These are phyloP conservation scores for Exophiala sideris DNA, from an alignment of 2,329 filamentous ascomycete species.

Conservation along the genomic window DNA sequence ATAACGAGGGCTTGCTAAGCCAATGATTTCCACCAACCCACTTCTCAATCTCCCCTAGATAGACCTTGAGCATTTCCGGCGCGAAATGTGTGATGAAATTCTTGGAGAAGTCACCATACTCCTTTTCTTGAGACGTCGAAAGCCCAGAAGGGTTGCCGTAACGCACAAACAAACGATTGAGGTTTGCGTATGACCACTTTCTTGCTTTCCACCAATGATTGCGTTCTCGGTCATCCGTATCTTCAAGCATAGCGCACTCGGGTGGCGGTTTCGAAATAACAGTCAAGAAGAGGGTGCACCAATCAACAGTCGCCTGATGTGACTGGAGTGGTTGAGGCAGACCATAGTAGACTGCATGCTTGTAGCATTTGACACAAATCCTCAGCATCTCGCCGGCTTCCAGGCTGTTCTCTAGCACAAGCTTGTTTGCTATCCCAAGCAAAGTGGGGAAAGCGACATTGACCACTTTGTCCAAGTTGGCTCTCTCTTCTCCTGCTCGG, in stretches of 20 bases:
- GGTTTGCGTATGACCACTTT: slow-evolving; percentile 98
- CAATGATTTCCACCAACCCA: slow-evolving; percentile 94
- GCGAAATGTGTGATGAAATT: slow-evolving; percentile 88
- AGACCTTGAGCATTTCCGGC: slow-evolving; percentile 92
- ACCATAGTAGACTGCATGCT: slow-evolving; percentile 96
- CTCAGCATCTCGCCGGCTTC: slow-evolving; percentile 97
- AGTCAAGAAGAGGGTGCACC: slow-evolving; percentile 92
- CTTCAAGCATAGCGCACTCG: slow-evolving; percentile 72
- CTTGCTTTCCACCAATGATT: slow-evolving; percentile 99
- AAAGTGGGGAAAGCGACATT: slow-evolving; percentile 86
- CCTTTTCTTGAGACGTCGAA: slow-evolving; percentile 69
- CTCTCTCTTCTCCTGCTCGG: slow-evolving; percentile 76
- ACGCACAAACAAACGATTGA: slow-evolving; percentile 91
- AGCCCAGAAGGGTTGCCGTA: slow-evolving; percentile 84
- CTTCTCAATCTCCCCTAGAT: slow-evolving; percentile 90
- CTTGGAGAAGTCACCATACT: slow-evolving; percentile 80
- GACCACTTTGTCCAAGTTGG: slow-evolving; percentile 92
- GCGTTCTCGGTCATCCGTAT: slow-evolving; percentile 78
- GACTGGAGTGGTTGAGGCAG: slow-evolving; percentile 73
- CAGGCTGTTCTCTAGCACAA: slow-evolving; percentile 85
- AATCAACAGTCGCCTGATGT: slow-evolving; percentile 81
- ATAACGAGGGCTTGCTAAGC: slow-evolving; percentile 91
- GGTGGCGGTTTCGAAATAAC: slow-evolving; percentile 84
- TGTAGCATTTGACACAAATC: slow-evolving; percentile 92
- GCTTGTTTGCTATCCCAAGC: slow-evolving; percentile 78